These are phyloP conservation scores for Pythium myriotylum DNA, from an alignment of 352 stramenopile genomes.

Conservation along the genomic window DNA sequence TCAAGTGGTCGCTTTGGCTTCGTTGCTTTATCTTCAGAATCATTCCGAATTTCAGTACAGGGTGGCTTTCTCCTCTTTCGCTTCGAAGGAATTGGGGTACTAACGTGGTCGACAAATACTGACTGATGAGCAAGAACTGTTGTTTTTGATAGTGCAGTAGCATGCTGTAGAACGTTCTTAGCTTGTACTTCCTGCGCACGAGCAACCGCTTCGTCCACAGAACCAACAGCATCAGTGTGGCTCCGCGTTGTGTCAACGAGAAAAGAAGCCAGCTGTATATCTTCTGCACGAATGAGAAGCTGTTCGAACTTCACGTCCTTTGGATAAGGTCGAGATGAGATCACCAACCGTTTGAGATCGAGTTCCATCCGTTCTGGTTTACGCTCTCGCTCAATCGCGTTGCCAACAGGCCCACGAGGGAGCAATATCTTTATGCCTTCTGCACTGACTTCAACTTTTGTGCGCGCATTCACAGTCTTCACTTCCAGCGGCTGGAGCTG, in stretches of 20 bases:
- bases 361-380: slow-evolving; percentile 63
- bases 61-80: slow-evolving; percentile 24
- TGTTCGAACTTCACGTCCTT: slow-evolving; percentile 51
- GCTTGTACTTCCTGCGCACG: slow-evolving; percentile 11
- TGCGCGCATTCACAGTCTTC: slow-evolving; percentile 37
- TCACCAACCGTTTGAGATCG: slow-evolving; percentile 40
- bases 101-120: slow-evolving; percentile 53
- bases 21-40: not conserved
- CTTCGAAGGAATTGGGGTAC: slow-evolving; percentile 37
- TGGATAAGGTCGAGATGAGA: slow-evolving; percentile 48
- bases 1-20: slow-evolving; percentile 33
- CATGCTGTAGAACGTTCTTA: slow-evolving; percentile 20
- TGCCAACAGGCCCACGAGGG: slow-evolving; percentile 52
- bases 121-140: slow-evolving; percentile 35
- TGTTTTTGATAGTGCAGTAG: slow-evolving; percentile 32
- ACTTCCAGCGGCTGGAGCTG: slow-evolving; percentile 43
- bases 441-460: slow-evolving; percentile 60
- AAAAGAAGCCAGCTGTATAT: slow-evolving; percentile 48
- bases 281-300: slow-evolving; percentile 41
- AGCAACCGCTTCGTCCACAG: slow-evolving; percentile 39
- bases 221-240: slow-evolving; percentile 40
- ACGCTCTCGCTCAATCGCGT: slow-evolving; percentile 35
- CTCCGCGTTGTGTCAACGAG: slow-evolving; percentile 26
- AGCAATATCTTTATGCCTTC: slow-evolving; percentile 42
- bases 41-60: not conserved